A percentile compares a stretch with the other conserved stretches of the same genome.
Conservation (phyloP, 352 stramenopile genomes). For the Chrysophaeum taylorii region DNA sequence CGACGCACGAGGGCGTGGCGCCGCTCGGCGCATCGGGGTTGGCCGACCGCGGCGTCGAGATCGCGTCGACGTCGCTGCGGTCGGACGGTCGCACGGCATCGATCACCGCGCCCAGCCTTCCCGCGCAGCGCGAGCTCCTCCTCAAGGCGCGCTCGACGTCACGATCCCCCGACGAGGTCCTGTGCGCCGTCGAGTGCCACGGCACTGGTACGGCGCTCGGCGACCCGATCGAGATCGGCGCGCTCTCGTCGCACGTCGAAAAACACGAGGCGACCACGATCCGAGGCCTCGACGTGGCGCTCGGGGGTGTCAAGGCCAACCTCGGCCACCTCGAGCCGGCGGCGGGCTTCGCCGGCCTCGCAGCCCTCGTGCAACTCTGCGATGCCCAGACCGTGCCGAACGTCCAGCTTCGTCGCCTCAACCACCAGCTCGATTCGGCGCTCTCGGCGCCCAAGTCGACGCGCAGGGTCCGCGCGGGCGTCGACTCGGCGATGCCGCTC, state of each 20-base stretch:
- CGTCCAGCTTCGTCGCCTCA: background rate
- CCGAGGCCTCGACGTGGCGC: background rate
- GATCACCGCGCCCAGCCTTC: slow-evolving; percentile 39
- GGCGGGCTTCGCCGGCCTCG: background rate
- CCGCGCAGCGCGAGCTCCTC: slow-evolving; percentile 25
- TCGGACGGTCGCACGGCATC: slow-evolving; percentile 33
- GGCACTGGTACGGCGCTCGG: background rate
- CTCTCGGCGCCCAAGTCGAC: no score
- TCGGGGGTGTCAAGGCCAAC: background rate
- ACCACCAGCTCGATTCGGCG: background rate
- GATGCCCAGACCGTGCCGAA: background rate
- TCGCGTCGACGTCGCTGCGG: background rate
- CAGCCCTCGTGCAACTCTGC: background rate
- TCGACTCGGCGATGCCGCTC: no score
- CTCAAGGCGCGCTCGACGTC: slow-evolving; percentile 13
- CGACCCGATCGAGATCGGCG: background rate
- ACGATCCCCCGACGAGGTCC: no score
- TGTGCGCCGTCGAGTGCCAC: background rate
- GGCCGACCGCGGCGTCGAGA: background rate
- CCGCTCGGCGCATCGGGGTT: no score
- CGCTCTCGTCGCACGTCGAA: no score
- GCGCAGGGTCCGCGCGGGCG: no score
- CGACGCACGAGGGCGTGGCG: no score
- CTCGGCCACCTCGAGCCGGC: slow-evolving; percentile 4
- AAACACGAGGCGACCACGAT: no score